Conservation (phyloP, 768 basidiomycete species). For the Phanerochaete sordida region DNA sequence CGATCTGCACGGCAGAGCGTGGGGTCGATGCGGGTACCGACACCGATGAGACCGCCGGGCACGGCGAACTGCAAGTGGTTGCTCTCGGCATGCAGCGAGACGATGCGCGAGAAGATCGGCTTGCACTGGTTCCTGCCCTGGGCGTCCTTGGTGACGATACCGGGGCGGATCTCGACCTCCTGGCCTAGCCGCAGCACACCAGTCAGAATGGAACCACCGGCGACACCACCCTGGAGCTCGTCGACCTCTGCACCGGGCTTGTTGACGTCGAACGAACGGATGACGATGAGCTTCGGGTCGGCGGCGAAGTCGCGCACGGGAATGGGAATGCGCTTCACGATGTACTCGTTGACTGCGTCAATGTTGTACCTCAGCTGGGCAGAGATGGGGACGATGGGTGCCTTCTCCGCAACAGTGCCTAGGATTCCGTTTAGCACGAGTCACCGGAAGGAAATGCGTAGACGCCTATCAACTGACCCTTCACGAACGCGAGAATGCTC, state of each 20-base stretch:
- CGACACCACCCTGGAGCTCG: conserved; percentile 97
- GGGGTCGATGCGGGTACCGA: conserved; percentile 95
- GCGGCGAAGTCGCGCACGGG: conserved; percentile 91
- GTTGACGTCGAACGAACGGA: conserved; percentile 99
- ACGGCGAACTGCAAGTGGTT: conserved; percentile 94
- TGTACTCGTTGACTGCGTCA: conserved; percentile 98
- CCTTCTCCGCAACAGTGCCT: conserved; percentile 97
- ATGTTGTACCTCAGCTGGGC: conserved; percentile 99
- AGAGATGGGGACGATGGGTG: conserved; percentile 98
- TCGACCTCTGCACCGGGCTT: conserved; percentile 97
- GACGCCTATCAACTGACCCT: conserved; percentile 74
- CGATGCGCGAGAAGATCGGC: conserved; percentile 89
- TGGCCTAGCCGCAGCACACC: conserved; percentile 88
- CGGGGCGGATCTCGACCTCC: conserved; percentile 96
- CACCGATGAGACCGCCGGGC: conserved; percentile 97
- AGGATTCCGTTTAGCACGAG: not conserved
- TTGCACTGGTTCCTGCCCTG: conserved; percentile 88
- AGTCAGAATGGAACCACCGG: conserved; percentile 92
- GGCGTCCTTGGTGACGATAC: conserved; percentile 93
- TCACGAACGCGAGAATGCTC: conserved; percentile 93
- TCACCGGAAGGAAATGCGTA: not conserved
- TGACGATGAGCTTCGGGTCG: conserved; percentile 92
- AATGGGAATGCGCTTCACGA: conserved; percentile 94
- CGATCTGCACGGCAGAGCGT: conserved; percentile 96
- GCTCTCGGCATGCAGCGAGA: conserved; percentile 91